Percentiles rank a stretch among this genome's conserved stretches.
Evolutionary conservation across 2,329 filamentous ascomycete genomes (phyloP).

Genomic region (Zasmidium angulare): DNA sequence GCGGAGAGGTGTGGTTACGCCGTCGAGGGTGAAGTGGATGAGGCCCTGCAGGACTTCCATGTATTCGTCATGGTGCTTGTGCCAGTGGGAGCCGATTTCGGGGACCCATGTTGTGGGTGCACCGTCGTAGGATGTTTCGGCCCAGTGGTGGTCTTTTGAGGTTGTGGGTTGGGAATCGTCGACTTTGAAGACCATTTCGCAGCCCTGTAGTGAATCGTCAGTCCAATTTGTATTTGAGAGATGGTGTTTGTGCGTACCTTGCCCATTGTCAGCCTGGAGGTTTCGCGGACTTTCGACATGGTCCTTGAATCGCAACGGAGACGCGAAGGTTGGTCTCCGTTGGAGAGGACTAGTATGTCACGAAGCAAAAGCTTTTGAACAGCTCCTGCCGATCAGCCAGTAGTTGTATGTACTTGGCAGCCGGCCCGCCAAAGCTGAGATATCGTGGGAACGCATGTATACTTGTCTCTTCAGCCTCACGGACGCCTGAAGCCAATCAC

Average conservation of each 20-base stretch:
- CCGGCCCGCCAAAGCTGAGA: neutral
- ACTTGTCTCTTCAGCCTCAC: neutral
- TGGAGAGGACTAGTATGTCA: no score
- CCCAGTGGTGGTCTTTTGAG: constrained; percentile 10
- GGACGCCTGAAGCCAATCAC: neutral
- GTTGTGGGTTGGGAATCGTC: constrained; percentile 10
- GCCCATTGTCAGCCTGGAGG: neutral
- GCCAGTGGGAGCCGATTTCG: constrained; percentile 17
- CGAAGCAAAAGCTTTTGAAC: neutral
- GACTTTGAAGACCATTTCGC: constrained; percentile 14
- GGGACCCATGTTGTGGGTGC: constrained; percentile 9
- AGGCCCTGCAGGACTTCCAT: constrained; percentile 13
- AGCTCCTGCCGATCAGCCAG: no score
- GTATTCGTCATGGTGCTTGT: constrained; percentile 20
- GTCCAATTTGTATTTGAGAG: no score
- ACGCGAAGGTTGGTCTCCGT: no score
- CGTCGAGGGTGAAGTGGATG: constrained; percentile 16
- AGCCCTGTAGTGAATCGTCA: constrained; percentile 8
- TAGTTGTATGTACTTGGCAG: no score
- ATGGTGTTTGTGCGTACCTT: neutral
- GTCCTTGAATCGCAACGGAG: neutral
- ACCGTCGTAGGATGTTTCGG: constrained; percentile 13
- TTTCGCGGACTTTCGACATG: neutral
- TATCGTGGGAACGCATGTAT: neutral
- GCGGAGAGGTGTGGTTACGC: constrained; percentile 3